Conservation (phyloP, 2,329 filamentous ascomycete species). For the Colletotrichum graminicola region DNA sequence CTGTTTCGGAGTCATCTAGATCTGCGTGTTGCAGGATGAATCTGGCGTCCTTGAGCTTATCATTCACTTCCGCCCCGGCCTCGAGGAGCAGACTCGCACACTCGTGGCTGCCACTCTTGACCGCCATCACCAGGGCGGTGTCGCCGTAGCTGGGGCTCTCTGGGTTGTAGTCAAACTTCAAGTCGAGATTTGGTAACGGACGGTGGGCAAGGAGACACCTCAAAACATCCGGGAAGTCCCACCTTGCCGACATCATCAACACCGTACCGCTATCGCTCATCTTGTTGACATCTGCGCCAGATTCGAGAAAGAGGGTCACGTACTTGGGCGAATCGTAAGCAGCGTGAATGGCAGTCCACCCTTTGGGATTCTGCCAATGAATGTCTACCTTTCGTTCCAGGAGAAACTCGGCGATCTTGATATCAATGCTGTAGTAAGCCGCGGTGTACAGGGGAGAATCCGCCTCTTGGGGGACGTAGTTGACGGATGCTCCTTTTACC, state of each 20-base stretch:
- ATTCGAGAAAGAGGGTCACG: background rate
- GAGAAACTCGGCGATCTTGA: background rate
- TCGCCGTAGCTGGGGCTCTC: background rate
- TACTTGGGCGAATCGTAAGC: background rate
- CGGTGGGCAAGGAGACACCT: background rate
- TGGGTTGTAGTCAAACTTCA: background rate
- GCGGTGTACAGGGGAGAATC: background rate
- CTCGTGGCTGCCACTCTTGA: background rate
- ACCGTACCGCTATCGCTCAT: background rate
- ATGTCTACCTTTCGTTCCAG: background rate
- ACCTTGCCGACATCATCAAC: constrained; percentile 4
- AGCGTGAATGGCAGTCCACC: background rate
- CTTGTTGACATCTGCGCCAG: background rate
- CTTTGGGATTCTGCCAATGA: background rate
- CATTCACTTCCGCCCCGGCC: background rate
- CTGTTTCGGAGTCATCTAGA: background rate
- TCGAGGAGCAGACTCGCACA: background rate
- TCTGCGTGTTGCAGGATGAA: background rate
- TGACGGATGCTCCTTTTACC: background rate
- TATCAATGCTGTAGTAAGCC: background rate
- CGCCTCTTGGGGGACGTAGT: background rate
- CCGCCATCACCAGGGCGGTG: background rate
- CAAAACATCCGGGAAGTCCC: background rate
- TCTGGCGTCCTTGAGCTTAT: background rate
- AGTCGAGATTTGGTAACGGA: background rate